Evolutionary conservation across 2,329 filamentous ascomycete species (phyloP), one percentile per base, ranked within the genome.

Genomic region (Diplodia scrobiculata): DNA sequence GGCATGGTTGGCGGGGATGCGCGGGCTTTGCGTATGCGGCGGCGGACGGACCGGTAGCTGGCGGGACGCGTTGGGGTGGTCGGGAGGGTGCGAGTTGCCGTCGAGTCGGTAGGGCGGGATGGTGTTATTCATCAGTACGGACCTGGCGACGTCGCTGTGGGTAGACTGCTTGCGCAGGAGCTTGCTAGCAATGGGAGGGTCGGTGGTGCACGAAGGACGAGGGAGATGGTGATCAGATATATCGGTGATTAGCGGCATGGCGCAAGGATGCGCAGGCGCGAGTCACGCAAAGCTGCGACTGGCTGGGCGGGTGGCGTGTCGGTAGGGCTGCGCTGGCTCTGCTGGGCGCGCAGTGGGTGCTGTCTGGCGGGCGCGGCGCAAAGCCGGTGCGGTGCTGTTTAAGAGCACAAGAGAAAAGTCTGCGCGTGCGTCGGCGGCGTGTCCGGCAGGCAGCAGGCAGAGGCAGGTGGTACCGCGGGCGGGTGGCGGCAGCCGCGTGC

Each of bases 91-190:
- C 72, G 68, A 58, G 66, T 64, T 66, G 63, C 66, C 68, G 62
- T 71, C 69, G 36, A 72, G 70, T 73, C 71, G 73, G 53, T 38
- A 55, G 13, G 48, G 41, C 48, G 65, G 50, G 47, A 60, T 59
- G 60, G 58, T 51, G 67, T 65, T 63, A 52, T 77, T 80, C 79
- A 83, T 82, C 72, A 83, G 80, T 72, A 80, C 81, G 71, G 79
- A 79, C 75, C 81, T 80, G 59, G 83, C 82, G 70, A 82, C 79
- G 68, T 74, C 72, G 63, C 81, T 83, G 73, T 82, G 82, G 72
- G 83, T 80, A 73, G 79, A 77, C 71, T 75, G 74, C 66, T 72
- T 73, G 51, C 68, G 69, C 50, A 47, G 51, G 55, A 47, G 52
- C n/a, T 52, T 55, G 50, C 25, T 65, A 65, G 52, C 19, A 65